Conservation (phyloP, 1,139 yeast species). For the Kurtzmaniella quercitrusa region DNA sequence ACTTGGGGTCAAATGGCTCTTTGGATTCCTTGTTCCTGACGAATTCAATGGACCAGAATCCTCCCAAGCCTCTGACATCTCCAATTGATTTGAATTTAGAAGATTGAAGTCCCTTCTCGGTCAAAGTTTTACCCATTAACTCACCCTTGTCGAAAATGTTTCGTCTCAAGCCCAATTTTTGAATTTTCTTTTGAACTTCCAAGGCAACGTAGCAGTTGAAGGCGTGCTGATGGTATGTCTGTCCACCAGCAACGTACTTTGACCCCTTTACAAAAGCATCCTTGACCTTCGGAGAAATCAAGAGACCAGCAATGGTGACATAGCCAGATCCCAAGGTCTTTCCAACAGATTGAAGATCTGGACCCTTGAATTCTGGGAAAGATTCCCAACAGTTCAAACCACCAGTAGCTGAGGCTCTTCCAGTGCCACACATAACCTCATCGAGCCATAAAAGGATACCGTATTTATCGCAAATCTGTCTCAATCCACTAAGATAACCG, state of each 20-base stretch:
- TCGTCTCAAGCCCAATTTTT: conserved; percentile 36
- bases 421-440: conserved; percentile 66
- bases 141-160: conserved; percentile 49
- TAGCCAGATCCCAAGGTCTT: conserved; percentile 62
- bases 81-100: conserved; percentile 36
- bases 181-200: conserved; percentile 50
- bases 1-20: conserved; percentile 35
- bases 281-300: conserved; percentile 47
- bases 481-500: conserved; percentile 51
- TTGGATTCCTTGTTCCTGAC: conserved; percentile 49
- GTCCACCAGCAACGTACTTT: conserved; percentile 46
- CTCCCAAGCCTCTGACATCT: conserved; percentile 58
- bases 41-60: conserved; percentile 56
- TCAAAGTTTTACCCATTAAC: conserved; percentile 40
- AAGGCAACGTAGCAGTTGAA: conserved; percentile 57
- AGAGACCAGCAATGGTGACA: conserved; percentile 56
- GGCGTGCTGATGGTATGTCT: conserved; percentile 58
- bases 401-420: conserved; percentile 33
- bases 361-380: conserved; percentile 39
- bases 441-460: conserved; percentile 54
- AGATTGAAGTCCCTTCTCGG: conserved; percentile 22
- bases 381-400: conserved; percentile 47
- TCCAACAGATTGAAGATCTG: conserved; percentile 59
- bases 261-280: conserved; percentile 42
- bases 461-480: conserved; percentile 52